A percentile compares a stretch with the other conserved stretches of the same genome.
Evolutionary conservation across 257 asterid species (phyloP).

Genomic region (Solanum megistacrolobum): DNA sequence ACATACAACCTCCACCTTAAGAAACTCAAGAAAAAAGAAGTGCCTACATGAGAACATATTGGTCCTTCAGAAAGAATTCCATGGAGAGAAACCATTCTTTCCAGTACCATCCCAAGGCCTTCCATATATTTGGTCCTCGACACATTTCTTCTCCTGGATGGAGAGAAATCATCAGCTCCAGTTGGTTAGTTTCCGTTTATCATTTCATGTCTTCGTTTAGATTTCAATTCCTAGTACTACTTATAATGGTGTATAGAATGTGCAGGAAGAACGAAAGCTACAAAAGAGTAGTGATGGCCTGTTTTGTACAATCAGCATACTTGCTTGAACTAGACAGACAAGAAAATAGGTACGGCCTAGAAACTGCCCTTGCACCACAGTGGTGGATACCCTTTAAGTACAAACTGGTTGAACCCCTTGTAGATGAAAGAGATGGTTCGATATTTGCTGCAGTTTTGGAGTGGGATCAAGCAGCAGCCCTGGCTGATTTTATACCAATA

Average conservation of each 20-base stretch:
- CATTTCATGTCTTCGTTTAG: background rate
- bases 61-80: background rate
- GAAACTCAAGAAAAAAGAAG: background rate
- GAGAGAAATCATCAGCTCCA: constrained; percentile 31
- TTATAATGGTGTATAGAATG: background rate
- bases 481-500: constrained; percentile 47
- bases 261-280: constrained; percentile 65
- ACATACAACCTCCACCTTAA: background rate
- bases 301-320: constrained; percentile 70
- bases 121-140: constrained; percentile 31
- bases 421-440: constrained; percentile 69
- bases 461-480: constrained; percentile 70
- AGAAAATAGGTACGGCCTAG: constrained; percentile 32
- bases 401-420: constrained; percentile 45
- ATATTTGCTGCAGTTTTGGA: constrained; percentile 65
- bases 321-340: constrained; percentile 67
- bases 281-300: constrained; percentile 59
- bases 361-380: constrained; percentile 58
- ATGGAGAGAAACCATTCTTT: background rate
- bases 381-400: constrained; percentile 86
- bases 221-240: background rate
- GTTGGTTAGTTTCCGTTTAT: constrained; percentile 18
- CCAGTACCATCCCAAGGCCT: constrained; percentile 23
- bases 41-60: background rate
- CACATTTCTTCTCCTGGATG: constrained; percentile 27